Evolutionary conservation across 192 early-diverging fungal genomes (phyloP), one percentile per base, ranked within the genome.

Genomic region (Martensiomyces pterosporus): DNA sequence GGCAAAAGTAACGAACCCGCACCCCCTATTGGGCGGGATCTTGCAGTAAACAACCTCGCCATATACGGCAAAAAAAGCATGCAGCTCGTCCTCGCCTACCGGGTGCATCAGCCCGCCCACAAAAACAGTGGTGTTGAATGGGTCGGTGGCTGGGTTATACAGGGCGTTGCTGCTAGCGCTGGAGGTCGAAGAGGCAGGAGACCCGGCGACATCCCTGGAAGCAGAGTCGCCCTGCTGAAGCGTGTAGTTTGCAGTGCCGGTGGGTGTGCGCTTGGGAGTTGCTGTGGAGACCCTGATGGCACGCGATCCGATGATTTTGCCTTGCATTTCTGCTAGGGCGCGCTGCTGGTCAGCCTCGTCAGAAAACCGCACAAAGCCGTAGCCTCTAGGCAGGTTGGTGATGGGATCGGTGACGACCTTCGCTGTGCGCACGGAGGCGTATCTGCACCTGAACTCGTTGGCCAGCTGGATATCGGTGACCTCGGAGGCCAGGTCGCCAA

Each of bases 81-180:
- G 63, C 47, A 98, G 78, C 42, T 97, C 93, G 39, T 93, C 88
- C 57, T 97, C 93, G 19, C 79, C 78, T n/a, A 89, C 85, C 7
- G 82, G 76, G 24, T 87, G 78, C 33, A 80, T 86, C 34, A 98
- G 71, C 4, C 94, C 94, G 17, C 96, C 96, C 18, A 98, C 91
- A 78, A 98, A 98, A 23, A 98, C 91, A 2, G 96, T 98, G 3
- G 93, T 97, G 73, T 96, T 96, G 65, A 73, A 85, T 33, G 91
- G 91, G 61, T 97, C 93, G 2, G 67, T 59, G 1, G 75, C 67
- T 24, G 67, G 67, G 33, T 71, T 67, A 51, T 68, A 70, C 33
- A 45, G 29, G 13, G 47, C 69, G 23, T 53, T 64, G 63, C 63
- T 62, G 45, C 64, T 63, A 5, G 47, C 26, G 45, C 62, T 66